Base-by-base conservation (phyloP, 306 rosid species). In the Pueraria montana region DNA sequence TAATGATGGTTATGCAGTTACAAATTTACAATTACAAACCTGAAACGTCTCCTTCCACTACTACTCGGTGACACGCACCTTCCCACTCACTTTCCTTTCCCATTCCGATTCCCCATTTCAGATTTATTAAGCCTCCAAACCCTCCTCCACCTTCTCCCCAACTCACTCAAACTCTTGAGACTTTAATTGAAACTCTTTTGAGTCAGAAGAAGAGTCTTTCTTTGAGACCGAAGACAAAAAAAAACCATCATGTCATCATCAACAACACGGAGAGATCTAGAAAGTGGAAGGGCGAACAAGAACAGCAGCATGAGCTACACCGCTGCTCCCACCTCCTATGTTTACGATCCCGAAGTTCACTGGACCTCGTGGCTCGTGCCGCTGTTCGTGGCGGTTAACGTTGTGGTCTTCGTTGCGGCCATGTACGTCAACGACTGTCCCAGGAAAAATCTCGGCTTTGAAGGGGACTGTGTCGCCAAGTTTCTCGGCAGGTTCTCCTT, bases 281-380 rank as follows among this genome's bases (percentile, higher is more conserved):
- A 95, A 73, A 76, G 87, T 81, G 90, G 92, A 17, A 87, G 84
- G 2, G 86, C 56, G 58, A 38, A 20, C 64, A 91, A 92, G 82
- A 76, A 68, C 84, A 77, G 66, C 85, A 77, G 27, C 23, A 69
- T 27, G 78, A 21, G 70, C 80, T 74, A 73, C 10, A 45, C 65
- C 18, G 26, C 88, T 72, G 72, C 80, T 11, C 80, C 92, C 17
- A 59, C 82, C 46, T 74, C 90, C 4, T 74, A 80, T 71, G 75
- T 38, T 27, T 91, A 87, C 36, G 91, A 85, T 59, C 58, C 86
- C 1, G 94, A 91, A 40, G 80, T 86, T 34, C 89, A 82, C 36
- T 93, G 95, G 98, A 91, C 87, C 32, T 91, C 98, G 20, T 95
- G 98, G 98, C 82, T 95, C 78, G 91, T 95, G 9, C 97, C 97